Conservation (phyloP, 129 eudicot genomes). For the Flaveria brownii region DNA sequence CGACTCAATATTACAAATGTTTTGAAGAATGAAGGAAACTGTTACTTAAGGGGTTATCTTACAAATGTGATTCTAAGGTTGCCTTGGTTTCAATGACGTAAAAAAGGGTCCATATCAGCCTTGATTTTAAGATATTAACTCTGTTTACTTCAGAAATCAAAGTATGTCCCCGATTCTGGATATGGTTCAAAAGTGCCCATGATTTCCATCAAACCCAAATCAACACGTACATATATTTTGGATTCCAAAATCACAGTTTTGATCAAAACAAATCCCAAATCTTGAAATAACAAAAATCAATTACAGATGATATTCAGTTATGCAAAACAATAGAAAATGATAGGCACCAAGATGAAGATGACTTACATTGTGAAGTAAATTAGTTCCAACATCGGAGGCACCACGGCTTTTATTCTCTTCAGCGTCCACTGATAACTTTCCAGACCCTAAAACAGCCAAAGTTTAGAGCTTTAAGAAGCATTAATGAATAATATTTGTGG, state of each 20-base stretch:
- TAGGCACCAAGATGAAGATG: not conserved
- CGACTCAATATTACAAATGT: not conserved
- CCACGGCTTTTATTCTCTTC: slow-evolving; percentile 28
- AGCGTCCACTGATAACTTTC: slow-evolving; percentile 24
- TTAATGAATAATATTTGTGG: not conserved
- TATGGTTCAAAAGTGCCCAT: no score
- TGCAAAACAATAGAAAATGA: not conserved
- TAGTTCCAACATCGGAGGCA: not conserved
- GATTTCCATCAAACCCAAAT: no score
- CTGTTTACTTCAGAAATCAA: no score
- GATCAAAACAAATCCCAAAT: not conserved
- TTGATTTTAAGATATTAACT: no score
- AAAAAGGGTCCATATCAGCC: no score
- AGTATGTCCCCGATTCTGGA: no score
- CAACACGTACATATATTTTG: no score
- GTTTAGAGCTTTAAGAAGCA: not conserved
- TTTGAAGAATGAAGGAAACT: no score
- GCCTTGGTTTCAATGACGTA: not conserved
- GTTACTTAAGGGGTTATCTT: not conserved
- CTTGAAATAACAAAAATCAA: not conserved
- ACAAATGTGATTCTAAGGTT: not conserved
- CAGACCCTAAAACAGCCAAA: slow-evolving; percentile 38
- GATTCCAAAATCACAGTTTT: not conserved
- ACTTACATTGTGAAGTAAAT: slow-evolving; percentile 19
- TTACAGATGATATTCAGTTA: not conserved